Evolutionary conservation across 176 grass and related monocot species (phyloP).

Genomic region (Zizania latifolia): DNA sequence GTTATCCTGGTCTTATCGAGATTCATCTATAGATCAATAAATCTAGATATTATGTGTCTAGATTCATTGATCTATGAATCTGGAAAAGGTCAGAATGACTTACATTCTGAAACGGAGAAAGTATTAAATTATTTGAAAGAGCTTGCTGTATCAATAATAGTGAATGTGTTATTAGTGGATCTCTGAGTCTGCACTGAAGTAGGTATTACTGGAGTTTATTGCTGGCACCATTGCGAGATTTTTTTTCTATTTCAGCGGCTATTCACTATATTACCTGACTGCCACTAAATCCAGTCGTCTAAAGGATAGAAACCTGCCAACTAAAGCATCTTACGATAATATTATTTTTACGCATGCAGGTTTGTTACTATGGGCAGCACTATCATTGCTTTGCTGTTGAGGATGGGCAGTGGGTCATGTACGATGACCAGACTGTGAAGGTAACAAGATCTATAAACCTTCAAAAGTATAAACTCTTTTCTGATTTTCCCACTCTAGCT

Average conservation of each 20-base stretch:
- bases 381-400: constrained; percentile 98
- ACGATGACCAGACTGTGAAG: constrained; percentile 99
- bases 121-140: background rate
- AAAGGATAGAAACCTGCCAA: background rate
- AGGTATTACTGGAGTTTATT: background rate
- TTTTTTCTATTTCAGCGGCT: background rate
- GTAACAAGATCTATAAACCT: constrained; percentile 34
- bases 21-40: too few relatives aligned
- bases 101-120: too few relatives aligned
- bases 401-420: constrained; percentile 91
- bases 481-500: background rate
- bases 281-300: background rate
- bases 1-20: too few relatives aligned
- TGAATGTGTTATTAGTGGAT: background rate
- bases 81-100: too few relatives aligned
- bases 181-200: background rate
- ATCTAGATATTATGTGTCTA: too few relatives aligned
- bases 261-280: background rate
- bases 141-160: background rate
- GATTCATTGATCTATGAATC: too few relatives aligned
- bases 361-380: constrained; percentile 99
- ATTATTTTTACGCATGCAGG: constrained; percentile 44
- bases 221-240: background rate
- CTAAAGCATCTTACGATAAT: background rate
- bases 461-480: background rate